Percentiles rank a stretch among this genome's conserved stretches.
phyloP scores from a whole-genome alignment of 2,329 filamentous ascomycete species.

The Microascus cirrosus region DNA sequence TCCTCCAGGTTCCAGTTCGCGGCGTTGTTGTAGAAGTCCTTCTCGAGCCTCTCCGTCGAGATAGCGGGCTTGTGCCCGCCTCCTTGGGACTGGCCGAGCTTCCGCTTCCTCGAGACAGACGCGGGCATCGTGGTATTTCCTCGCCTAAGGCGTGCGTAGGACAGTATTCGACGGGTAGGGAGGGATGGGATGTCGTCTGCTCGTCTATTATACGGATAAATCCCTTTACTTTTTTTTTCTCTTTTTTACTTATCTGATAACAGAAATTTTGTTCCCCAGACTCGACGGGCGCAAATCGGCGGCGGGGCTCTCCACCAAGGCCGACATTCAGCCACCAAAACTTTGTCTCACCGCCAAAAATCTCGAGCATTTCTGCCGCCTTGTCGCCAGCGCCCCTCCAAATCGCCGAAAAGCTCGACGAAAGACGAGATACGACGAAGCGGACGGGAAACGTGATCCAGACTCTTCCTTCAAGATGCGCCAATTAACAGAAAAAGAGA shows the following conservation, averaged over 20 bases:
- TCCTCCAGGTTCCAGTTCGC: conserved; percentile 86
- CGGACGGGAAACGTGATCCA: background rate
- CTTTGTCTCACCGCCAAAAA: conserved; percentile 14
- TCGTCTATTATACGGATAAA: background rate
- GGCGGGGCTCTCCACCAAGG: background rate
- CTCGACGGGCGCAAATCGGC: background rate
- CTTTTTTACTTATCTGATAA: background rate
- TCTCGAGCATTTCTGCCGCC: conserved; percentile 14
- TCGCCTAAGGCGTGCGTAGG: background rate
- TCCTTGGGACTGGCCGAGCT: background rate
- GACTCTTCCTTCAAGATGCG: conserved; percentile 48
- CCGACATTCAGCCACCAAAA: background rate
- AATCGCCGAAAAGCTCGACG: conserved; percentile 1
- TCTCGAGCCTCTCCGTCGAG: conserved; percentile 24
- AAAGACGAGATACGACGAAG: background rate
- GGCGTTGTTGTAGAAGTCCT: conserved; percentile 61
- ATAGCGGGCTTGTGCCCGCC: background rate
- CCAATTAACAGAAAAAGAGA: conserved; percentile 68
- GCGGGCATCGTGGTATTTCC: background rate
- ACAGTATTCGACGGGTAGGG: background rate
- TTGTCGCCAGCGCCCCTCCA: conserved; percentile 3
- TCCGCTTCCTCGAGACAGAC: conserved; percentile 4
- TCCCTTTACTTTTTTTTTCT: background rate
- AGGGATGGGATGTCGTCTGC: background rate
- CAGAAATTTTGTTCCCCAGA: background rate